Percentiles rank a stretch among this genome's conserved stretches.
phyloP scores from a whole-genome alignment of 2,329 filamentous ascomycete species.

The Epichloe gansuensis region DNA sequence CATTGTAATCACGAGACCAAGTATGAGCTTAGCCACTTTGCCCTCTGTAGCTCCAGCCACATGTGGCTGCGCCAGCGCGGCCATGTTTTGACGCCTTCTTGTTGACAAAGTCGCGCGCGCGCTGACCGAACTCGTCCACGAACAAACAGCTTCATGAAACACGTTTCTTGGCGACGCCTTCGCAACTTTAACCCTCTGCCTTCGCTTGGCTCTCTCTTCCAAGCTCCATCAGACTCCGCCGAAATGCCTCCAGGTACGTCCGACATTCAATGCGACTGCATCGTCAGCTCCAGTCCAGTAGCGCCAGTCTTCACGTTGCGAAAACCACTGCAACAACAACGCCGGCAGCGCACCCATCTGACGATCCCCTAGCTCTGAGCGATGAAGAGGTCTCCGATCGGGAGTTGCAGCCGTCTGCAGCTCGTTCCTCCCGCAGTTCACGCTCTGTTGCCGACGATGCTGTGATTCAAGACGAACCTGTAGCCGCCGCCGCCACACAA shows the following conservation, averaged over 20 bases:
- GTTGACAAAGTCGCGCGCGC: not conserved
- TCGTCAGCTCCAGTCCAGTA: not conserved
- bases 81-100: not conserved
- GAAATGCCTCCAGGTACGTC: conserved; percentile 6
- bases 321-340: not conserved
- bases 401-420: conserved; percentile 11
- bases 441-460: conserved; percentile 9
- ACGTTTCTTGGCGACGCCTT: not conserved
- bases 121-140: not conserved
- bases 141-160: not conserved
- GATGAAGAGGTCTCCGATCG: conserved; percentile 23
- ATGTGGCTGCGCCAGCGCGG: not conserved
- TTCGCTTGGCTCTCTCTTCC: not conserved
- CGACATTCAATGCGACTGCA: not conserved
- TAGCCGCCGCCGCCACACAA: conserved; percentile 6
- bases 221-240: not conserved
- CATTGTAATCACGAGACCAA: no score
- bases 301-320: not conserved
- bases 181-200: not conserved
- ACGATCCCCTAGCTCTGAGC: conserved; percentile 21
- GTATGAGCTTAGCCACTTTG: no score
- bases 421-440: conserved; percentile 15
- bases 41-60: not conserved
- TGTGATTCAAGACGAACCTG: not conserved
- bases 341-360: conserved; percentile 7